Conservation (phyloP, 805 yeast genomes). For the Yarrowia alimentaria region DNA sequence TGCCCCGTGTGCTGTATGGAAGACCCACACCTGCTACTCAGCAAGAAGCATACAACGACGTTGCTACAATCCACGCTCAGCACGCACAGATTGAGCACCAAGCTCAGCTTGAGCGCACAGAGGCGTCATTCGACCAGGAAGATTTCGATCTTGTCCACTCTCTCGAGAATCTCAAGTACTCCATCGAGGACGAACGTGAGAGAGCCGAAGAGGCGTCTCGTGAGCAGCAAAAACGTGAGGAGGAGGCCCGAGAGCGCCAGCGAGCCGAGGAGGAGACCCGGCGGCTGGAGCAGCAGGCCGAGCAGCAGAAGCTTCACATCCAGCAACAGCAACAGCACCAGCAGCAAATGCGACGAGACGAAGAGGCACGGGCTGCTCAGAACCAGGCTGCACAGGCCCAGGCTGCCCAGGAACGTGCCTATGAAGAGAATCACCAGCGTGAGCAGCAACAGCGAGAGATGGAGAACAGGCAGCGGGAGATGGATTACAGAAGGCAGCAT, state of each 20-base stretch:
- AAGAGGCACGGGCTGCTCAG: conserved; percentile 14
- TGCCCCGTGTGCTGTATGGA: conserved; percentile 7
- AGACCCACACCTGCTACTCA: conserved; percentile 13
- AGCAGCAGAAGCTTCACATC: conserved; percentile 14
- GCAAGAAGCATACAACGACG: conserved; percentile 12
- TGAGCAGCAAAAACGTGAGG: conserved; percentile 66
- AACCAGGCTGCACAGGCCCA: neutral
- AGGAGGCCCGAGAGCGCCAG: conserved; percentile 76
- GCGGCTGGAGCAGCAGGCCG: conserved; percentile 66
- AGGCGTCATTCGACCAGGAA: conserved; percentile 22
- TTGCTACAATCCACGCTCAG: conserved; percentile 20
- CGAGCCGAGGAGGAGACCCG: conserved; percentile 77
- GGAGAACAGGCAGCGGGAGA: conserved; percentile 16
- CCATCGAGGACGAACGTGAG: conserved; percentile 24
- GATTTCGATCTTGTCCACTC: conserved; percentile 25
- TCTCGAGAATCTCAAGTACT: conserved; percentile 24
- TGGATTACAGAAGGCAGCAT: conserved; percentile 16
- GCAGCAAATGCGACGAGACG: conserved; percentile 3
- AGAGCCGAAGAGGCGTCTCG: conserved; percentile 14
- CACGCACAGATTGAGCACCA: conserved; percentile 25
- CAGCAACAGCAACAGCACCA: neutral
- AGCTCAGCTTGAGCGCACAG: conserved; percentile 26
- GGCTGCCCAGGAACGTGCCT: conserved; percentile 10
- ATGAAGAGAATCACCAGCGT: conserved; percentile 9
- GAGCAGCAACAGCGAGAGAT: conserved; percentile 22